Percentiles rank a stretch among this genome's conserved stretches.
Conservation (phyloP, 2,329 filamentous ascomycete genomes). For the Cryphonectria naterciae region DNA sequence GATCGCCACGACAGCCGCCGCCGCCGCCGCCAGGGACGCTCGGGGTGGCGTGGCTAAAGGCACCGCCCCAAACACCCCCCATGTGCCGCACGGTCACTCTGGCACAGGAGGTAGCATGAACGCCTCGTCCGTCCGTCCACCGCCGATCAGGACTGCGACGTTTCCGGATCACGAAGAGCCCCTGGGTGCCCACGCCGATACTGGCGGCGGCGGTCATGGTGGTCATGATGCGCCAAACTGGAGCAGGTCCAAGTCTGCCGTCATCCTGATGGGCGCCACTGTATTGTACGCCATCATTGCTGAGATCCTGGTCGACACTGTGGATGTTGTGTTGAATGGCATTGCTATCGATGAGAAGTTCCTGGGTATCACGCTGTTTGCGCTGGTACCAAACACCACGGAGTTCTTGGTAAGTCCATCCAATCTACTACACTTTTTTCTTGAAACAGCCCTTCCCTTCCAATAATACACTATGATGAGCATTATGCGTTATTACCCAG, state of each 20-base stretch:
- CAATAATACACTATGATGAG: slow-evolving; percentile 20
- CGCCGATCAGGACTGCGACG: slow-evolving; percentile 42
- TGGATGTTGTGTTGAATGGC: slow-evolving; percentile 91
- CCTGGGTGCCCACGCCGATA: slow-evolving; percentile 33
- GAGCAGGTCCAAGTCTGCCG: slow-evolving; percentile 86
- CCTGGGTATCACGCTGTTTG: slow-evolving; percentile 93
- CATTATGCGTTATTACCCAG: slow-evolving; percentile 30
- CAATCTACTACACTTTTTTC: background rate
- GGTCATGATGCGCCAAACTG: slow-evolving; percentile 99
- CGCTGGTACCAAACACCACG: slow-evolving; percentile 95
- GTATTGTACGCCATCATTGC: slow-evolving; percentile 95
- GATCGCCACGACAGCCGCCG: slow-evolving; percentile 88
- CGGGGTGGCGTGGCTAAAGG: slow-evolving; percentile 32
- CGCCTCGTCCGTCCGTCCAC: slow-evolving; percentile 33
- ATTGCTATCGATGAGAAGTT: slow-evolving; percentile 97
- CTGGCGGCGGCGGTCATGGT: slow-evolving; percentile 51
- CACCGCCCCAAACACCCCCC: slow-evolving; percentile 23
- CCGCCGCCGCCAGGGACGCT: slow-evolving; percentile 82
- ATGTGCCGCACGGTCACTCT: slow-evolving; percentile 30
- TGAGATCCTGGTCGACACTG: slow-evolving; percentile 94
- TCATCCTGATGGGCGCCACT: slow-evolving; percentile 88
- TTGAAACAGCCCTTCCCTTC: background rate
- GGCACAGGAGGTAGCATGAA: slow-evolving; percentile 23
- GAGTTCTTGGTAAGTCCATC: slow-evolving; percentile 79
- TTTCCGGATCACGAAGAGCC: slow-evolving; percentile 53